These are phyloP conservation scores for Leishmania gerbilli DNA, from an alignment of 208 protist species.

Conservation along the genomic window DNA sequence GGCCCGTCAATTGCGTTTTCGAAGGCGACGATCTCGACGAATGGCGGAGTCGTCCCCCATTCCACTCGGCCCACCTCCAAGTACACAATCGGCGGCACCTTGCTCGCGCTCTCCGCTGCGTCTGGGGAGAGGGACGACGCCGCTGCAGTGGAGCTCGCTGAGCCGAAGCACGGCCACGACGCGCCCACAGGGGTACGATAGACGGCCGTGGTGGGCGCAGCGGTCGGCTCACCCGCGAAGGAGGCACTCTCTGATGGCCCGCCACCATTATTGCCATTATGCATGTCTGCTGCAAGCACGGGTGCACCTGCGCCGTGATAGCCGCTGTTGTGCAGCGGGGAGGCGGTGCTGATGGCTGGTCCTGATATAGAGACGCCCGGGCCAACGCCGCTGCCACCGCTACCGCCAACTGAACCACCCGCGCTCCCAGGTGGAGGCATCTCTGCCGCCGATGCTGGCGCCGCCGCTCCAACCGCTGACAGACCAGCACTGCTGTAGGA, in stretches of 20 bases:
- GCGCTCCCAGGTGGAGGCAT: background rate
- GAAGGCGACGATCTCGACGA: constrained; percentile 68
- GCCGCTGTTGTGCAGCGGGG: background rate
- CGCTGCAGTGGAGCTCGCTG: background rate
- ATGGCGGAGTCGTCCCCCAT: constrained; percentile 76
- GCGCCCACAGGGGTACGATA: background rate
- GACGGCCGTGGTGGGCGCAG: background rate
- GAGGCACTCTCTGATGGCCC: background rate
- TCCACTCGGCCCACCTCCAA: constrained; percentile 55
- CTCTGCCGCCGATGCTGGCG: background rate
- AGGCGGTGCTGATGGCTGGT: background rate
- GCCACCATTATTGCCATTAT: background rate
- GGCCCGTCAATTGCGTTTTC: constrained; percentile 51
- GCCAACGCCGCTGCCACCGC: constrained; percentile 3
- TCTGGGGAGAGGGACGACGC: background rate
- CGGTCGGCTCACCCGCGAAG: background rate
- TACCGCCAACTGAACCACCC: background rate
- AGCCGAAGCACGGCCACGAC: background rate
- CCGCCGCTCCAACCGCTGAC: background rate
- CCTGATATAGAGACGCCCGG: background rate
- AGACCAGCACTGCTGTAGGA: background rate
- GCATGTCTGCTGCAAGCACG: background rate
- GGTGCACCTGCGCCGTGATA: background rate
- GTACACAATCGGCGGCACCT: constrained; percentile 44
- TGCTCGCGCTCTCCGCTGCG: background rate